phyloP scores from a whole-genome alignment of 148 eudicot genomes.

The Vaccinium vitisidaea region DNA sequence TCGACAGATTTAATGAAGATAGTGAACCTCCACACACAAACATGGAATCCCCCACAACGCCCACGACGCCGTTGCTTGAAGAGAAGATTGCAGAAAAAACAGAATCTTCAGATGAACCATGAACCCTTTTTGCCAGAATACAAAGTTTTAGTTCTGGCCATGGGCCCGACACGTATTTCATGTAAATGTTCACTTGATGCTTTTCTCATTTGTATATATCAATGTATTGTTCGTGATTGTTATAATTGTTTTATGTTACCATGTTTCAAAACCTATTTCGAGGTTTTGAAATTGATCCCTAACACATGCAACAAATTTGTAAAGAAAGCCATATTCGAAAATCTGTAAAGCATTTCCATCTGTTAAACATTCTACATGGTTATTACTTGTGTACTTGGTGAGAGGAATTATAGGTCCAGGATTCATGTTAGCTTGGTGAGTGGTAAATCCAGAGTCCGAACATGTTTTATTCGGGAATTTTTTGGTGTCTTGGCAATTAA shows the following conservation, averaged over 20 bases:
- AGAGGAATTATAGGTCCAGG: no score
- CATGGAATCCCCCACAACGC: constrained; percentile 22
- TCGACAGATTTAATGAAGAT: constrained; percentile 57
- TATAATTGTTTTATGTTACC: not conserved
- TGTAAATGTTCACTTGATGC: constrained; percentile 15
- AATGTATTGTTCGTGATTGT: not conserved
- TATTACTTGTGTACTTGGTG: no score
- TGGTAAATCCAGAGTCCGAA: no score
- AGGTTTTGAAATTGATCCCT: not conserved
- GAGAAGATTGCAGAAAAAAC: constrained; percentile 31
- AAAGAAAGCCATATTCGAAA: not conserved
- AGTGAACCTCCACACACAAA: constrained; percentile 22
- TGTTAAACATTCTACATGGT: no score
- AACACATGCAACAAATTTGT: not conserved
- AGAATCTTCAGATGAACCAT: constrained; percentile 16
- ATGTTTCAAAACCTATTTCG: not conserved
- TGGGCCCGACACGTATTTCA: not conserved
- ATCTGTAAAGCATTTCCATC: no score
- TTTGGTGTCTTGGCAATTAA: no score
- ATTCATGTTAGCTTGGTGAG: no score
- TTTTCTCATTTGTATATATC: constrained; percentile 12
- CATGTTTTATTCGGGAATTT: no score
- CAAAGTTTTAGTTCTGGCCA: constrained; percentile 1
- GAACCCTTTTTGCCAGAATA: not conserved
- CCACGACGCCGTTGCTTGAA: constrained; percentile 42